Base-by-base conservation (phyloP, 2,329 filamentous ascomycete genomes). In the Onygenales sp. region DNA sequence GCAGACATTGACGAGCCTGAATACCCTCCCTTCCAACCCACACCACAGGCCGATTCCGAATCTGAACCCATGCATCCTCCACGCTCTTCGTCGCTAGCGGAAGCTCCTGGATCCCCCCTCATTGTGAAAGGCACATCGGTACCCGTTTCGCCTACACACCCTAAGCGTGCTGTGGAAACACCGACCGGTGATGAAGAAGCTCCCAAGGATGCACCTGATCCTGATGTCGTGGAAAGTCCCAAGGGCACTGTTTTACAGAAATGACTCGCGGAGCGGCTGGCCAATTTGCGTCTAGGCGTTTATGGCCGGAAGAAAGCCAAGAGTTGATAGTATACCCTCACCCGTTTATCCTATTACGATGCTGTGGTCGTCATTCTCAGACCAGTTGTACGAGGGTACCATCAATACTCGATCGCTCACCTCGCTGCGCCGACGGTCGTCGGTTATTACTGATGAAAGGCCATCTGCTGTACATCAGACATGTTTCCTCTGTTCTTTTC, bases 51-150 rank as follows among this genome's bases (percentile, higher is more conserved):
- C 14, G 64, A 65, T 21, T 54, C 64, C 9, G 68, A 63, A 10
- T 14, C 43, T 3, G 47, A 55, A 9, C 14, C 43, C 5, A 36
- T 60, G 27, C 64, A 63, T 7, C 69, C 69, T 49, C 67, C 68
- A 3, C 68, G 67, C n/a, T 70, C 68, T n/a, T 72, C 69, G 11
- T 72, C 69, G 9, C 57, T 71, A n/a, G 43, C 33, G 38, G 50
- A 52, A 35, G 36, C 32, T 3, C 50, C 50, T 2, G 17, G 13
- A 14, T 43, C 49, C 10, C 11, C 49, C 21, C 14, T n/a, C 17
- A 31, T 32, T 43, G 39, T 10, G 27, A 39, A 43, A 4, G 49
- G 21, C 7, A 38, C 9, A 5, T 51, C 41, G 49, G 11, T n/a
- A 5, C 13, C 49, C 21, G 31, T n/a, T n/a, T 27, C 17, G 11